These are phyloP conservation scores for Dactylellina sp. DNA, from an alignment of 2,329 filamentous ascomycete species.

Conservation along the genomic window DNA sequence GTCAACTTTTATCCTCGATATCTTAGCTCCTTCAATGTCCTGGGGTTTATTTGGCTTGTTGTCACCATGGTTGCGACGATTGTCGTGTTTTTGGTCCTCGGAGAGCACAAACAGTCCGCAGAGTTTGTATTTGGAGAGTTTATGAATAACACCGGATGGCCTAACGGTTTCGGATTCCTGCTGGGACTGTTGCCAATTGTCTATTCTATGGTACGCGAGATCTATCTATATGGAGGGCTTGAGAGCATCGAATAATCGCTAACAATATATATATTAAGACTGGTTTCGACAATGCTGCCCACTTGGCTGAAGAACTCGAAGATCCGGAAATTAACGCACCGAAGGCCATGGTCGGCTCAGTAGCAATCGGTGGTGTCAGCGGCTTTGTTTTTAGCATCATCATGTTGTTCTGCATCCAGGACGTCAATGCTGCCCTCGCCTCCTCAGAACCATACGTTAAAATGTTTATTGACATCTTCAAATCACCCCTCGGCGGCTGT, in stretches of 20 bases:
- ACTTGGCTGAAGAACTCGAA: slow-evolving; percentile 55
- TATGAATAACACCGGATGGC: slow-evolving; percentile 54
- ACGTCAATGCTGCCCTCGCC: slow-evolving; percentile 54
- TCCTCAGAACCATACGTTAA: slow-evolving; percentile 51
- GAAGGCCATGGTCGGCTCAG: slow-evolving; percentile 54
- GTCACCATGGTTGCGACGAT: slow-evolving; percentile 46
- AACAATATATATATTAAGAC: slow-evolving; percentile 10
- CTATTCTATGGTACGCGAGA: slow-evolving; percentile 53
- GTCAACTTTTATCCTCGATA: slow-evolving; percentile 55
- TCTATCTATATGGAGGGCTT: too few relatives aligned
- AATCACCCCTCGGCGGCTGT: slow-evolving; percentile 44
- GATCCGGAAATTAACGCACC: slow-evolving; percentile 54
- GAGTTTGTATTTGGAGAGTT: slow-evolving; percentile 51
- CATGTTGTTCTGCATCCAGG: slow-evolving; percentile 54
- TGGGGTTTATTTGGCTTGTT: slow-evolving; percentile 50
- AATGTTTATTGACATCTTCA: slow-evolving; percentile 56
- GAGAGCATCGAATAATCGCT: too few relatives aligned
- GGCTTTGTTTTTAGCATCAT: slow-evolving; percentile 56
- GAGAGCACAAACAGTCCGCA: slow-evolving; percentile 46
- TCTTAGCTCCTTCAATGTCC: slow-evolving; percentile 49
- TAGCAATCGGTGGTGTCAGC: slow-evolving; percentile 44
- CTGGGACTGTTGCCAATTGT: slow-evolving; percentile 50
- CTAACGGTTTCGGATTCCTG: slow-evolving; percentile 32
- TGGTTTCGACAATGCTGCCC: slow-evolving; percentile 53
- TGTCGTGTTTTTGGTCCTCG: slow-evolving; percentile 47